Evolutionary conservation across 108 stramenopile species (phyloP).

Genomic region (Cyclotella choctawhatcheeana): DNA sequence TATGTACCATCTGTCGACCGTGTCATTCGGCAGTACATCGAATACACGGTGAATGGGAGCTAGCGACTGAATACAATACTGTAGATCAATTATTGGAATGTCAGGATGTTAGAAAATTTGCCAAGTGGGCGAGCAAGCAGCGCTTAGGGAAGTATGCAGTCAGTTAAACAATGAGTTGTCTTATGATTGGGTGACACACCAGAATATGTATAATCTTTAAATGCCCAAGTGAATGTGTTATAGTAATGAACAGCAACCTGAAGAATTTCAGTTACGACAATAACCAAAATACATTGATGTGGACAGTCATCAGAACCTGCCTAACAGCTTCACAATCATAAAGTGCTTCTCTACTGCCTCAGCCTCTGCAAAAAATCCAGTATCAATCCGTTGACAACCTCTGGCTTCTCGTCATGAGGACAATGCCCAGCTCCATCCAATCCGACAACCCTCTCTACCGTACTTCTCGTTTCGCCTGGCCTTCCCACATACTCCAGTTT

Average conservation of each 20-base stretch:
- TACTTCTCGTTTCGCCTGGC: background rate
- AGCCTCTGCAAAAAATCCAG: conserved; percentile 79
- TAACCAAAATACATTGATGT: too few species aligned
- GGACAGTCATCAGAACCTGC: too few species aligned
- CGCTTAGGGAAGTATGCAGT: conserved; percentile 56
- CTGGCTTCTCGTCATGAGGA: conserved; percentile 95
- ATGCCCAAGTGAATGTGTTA: too few species aligned
- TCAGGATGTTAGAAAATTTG: conserved; percentile 64
- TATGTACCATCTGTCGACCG: conserved; percentile 66
- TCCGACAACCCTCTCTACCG: conserved; percentile 76
- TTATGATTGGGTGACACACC: too few species aligned
- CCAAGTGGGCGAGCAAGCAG: conserved; percentile 77
- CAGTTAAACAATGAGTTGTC: too few species aligned
- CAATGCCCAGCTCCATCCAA: conserved; percentile 93
- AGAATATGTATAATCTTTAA: too few species aligned
- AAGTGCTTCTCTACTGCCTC: background rate
- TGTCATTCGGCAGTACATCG: conserved; percentile 69
- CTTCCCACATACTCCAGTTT: conserved; percentile 53
- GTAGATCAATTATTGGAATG: conserved; percentile 59
- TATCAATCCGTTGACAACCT: conserved; percentile 85
- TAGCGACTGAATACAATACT: conserved; percentile 66
- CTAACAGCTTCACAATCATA: too few species aligned
- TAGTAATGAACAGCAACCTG: too few species aligned
- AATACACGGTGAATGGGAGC: conserved; percentile 63
- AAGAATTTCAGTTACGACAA: too few species aligned